A percentile compares a stretch with the other conserved stretches of the same genome.
phyloP scores from a whole-genome alignment of 2,329 filamentous ascomycete genomes.

The Pseudogymnoascus sp. region DNA sequence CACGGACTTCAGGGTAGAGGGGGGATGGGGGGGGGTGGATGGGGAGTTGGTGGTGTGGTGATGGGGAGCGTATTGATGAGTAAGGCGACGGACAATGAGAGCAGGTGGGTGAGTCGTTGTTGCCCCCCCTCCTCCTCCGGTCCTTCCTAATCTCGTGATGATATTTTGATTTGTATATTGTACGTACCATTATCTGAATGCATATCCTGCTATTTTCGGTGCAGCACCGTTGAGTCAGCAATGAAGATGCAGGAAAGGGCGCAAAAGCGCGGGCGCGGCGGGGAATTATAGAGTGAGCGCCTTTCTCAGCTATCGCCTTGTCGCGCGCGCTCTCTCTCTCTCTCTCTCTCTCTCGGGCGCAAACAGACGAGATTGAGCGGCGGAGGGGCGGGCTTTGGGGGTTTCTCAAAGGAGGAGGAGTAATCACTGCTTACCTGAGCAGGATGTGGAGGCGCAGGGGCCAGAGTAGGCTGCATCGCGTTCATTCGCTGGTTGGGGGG shows the following conservation, averaged over 20 bases:
- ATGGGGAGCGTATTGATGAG: not conserved
- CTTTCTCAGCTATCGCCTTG: not conserved
- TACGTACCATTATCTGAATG: constrained; percentile 11
- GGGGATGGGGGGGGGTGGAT: not conserved
- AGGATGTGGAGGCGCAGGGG: constrained; percentile 10
- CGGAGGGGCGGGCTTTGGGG: not conserved
- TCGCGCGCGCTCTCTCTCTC: not conserved
- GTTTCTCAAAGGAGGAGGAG: not conserved
- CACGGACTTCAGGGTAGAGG: not conserved
- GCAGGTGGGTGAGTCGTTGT: not conserved
- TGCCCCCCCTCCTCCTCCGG: no score
- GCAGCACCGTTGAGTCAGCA: constrained; percentile 8
- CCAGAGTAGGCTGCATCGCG: constrained; percentile 11
- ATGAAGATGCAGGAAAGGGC: not conserved
- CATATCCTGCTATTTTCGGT: constrained; percentile 9
- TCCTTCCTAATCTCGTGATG: not conserved
- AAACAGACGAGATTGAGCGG: not conserved
- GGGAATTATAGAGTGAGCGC: constrained; percentile 1
- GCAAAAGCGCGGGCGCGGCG: not conserved
- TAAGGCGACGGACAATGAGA: not conserved
- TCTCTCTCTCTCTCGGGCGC: not conserved
- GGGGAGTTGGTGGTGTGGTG: not conserved
- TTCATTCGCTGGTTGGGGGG: not conserved
- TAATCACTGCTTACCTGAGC: constrained; percentile 13
- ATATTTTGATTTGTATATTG: not conserved